Base-by-base conservation (phyloP, 495 filamentous ascomycete species). In the Monascus purpureus region DNA sequence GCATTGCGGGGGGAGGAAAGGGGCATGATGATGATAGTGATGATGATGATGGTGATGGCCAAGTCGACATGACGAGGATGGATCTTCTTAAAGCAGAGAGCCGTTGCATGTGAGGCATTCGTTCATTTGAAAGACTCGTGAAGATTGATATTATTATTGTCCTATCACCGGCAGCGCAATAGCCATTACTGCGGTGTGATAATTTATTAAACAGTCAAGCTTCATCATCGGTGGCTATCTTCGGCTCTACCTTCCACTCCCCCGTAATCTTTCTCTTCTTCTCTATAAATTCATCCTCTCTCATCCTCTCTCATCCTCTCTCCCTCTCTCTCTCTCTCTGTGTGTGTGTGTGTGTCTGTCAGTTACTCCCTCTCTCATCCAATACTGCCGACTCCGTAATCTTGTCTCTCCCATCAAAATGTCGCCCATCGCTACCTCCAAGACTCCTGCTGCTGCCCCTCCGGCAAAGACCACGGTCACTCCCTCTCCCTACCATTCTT, bases 401-500 rank as follows among this genome's bases (percentile, higher is more conserved):
- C n/a, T n/a, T n/a, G n/a, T n/a, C n/a, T n/a, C n/a, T n/a, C n/a
- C n/a, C n/a, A n/a, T n/a, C n/a, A n/a, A n/a, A n/a, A 67, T 69
- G 63, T 38, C 60, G 15, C 45, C 62, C 41, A 59, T 52, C 37
- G 54, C 50, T 32, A 22, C 9, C 20, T 4, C 16, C 8, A 11
- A 28, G 14, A 17, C 25, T 15, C 8, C 17, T 14, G 5, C n/a
- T n/a, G n/a, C n/a, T n/a, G n/a, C n/a, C n/a, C n/a, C n/a, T n/a
- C n/a, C n/a, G 24, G 31, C 20, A 28, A 20, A 29, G 29, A 45
- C 43, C 46, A 38, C 44, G 33, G 46, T 42, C 40, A 52, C 40
- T 44, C 46, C 35, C 45, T 38, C 25, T 37, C 48, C 17, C 43
- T 86, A 84, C 61, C 92, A 96, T 61, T 72, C 82, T 13, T 49